These are phyloP conservation scores for Fusarium mangiferae DNA, from an alignment of 2,329 filamentous ascomycete species.

Conservation along the genomic window DNA sequence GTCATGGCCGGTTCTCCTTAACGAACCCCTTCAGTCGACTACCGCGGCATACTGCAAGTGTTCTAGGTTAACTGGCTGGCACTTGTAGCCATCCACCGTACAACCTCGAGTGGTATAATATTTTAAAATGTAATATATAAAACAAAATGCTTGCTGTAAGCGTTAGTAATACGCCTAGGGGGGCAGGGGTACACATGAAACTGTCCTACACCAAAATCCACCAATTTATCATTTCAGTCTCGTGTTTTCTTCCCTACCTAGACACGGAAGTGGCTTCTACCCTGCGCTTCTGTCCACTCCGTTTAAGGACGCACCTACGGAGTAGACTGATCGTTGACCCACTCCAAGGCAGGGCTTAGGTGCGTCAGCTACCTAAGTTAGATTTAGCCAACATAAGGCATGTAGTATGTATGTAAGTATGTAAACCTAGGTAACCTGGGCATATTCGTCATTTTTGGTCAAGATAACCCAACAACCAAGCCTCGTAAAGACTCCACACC, in stretches of 20 bases:
- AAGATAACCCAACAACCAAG: background rate
- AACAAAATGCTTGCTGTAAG: background rate
- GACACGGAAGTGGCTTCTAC: conserved; percentile 7
- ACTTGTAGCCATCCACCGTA: background rate
- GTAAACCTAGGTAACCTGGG: background rate
- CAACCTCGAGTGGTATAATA: background rate
- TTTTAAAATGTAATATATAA: background rate
- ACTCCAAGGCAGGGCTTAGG: background rate
- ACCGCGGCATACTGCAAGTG: conserved; percentile 35
- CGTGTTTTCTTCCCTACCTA: background rate
- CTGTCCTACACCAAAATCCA: background rate
- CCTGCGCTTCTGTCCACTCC: background rate
- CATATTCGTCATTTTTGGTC: conserved; percentile 1
- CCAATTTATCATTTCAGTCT: background rate
- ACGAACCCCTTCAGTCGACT: background rate
- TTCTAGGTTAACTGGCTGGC: conserved; percentile 26
- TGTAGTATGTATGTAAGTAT: background rate
- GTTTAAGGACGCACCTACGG: background rate
- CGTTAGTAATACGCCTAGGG: background rate
- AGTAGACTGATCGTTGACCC: background rate
- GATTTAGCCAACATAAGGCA: background rate
- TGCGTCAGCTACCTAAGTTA: background rate
- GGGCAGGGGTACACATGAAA: background rate
- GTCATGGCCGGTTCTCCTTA: background rate
- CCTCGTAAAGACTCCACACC: conserved; percentile 9